Base-by-base conservation (phyloP, 768 basidiomycete species). In the Trametes cinnabarina region DNA sequence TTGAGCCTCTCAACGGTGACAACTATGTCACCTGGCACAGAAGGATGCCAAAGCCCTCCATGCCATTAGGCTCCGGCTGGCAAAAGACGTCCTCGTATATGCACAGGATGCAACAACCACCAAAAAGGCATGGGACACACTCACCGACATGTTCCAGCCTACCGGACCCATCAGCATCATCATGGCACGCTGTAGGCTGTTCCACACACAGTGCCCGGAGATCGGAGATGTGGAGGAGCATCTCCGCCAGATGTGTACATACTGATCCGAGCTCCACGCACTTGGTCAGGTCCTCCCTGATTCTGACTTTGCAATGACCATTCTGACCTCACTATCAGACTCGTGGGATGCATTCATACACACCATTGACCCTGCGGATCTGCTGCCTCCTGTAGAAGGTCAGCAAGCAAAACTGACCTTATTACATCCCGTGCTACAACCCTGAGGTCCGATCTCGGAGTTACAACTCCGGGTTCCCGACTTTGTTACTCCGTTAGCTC, bases 291-390 rank as follows among this genome's bases (percentile, higher is more conserved):
- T 32, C 14, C 48, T 77, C 23, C 30, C 32, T 0, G 72, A 73
- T n/a, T 25, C 60, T 17, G 71, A 76, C 12, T 76, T 74, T 47
- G 49, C 63, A 23, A 69, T 67, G 55, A 69, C 68, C 0, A 56
- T 76, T 7, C 68, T 74, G n/a, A 72, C 69, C 3, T 74, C 70
- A 4, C 59, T 76, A 0, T 73, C 72, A 10, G 66, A 73, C 4
- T 68, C 72, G 14, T 77, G 74, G 76, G 66, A 74, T 46, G 4
- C 60, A 0, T 76, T 75, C 51, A 72, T 69, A n/a, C 53, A 35
- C 3, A 46, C 55, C 1, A 57, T 65, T 35, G 51, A 62, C 41
- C 37, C 51, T 25, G 55, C 63, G 2, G 51, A 44, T 19, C 26
- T 53, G n/a, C 12, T 34, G 5, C 25, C 51, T n/a, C 5, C 40